Evolutionary conservation across 78 protist species (phyloP), one percentile per base, ranked within the genome.

Genomic region (Tieghemostelium lacteum): DNA sequence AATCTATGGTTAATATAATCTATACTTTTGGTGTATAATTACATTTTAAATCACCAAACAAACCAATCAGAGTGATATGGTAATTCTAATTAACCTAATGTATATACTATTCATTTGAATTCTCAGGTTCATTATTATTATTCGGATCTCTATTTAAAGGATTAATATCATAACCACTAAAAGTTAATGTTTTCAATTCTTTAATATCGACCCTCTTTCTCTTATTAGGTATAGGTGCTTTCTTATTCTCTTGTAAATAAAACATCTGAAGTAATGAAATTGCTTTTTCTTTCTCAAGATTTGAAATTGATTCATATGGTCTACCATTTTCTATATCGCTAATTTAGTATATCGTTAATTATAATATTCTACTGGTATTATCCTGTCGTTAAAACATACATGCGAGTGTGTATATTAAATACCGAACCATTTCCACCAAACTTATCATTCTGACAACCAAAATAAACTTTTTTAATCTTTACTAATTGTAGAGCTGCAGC

Each of bases 371-470:
- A 3, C 16, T 16, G 37, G 19, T 16, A 16, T 8, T 29, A 22
- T 26, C 19, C 22, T 6, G 24, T 19, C 3, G 3, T 37, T 14
- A 19, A 70, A 24, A 67, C 62, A 0, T 70, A 70, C 76, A 37
- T 33, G 24, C 63, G 17, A 17, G 26, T 67, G 42, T 83, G 62
- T 36, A 83, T 26, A 69, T 39, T 24, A 5, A 67, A 28, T 6
- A 83, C 74, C 10, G 89, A 83, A 31, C 89, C 89, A 69, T 83
- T 83, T 14, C 89, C 89, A 17, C 89, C 89, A 83, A 83, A 83
- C 42, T 83, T 83, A 40, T 83, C 89, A 83, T 83, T 83, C 2
- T 58, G 37, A 45, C 89, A 83, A 55, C 89, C 89, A 69, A 83
- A 83, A 58, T 57, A 83, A 17, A 83, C 77, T 33, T 42, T 69